Evolutionary conservation across 345 rosid genomes (phyloP), one percentile per base, ranked within the genome.

Genomic region (Melastoma malabathricum): DNA sequence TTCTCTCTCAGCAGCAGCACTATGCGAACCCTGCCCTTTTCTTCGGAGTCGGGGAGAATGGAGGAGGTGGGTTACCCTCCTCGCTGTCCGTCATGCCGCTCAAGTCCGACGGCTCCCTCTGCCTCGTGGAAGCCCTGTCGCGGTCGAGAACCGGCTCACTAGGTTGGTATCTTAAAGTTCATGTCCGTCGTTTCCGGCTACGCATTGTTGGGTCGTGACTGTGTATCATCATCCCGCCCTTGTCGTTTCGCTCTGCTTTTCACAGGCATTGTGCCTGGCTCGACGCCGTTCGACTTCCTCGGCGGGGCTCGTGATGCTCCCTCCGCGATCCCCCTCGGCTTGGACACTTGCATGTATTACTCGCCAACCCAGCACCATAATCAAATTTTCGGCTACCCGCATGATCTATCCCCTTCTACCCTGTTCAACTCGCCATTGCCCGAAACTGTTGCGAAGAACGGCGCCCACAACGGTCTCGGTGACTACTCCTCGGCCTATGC

Each of bases 101-200:
- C 48, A 84, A 81, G 64, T 81, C 89, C 27, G 94, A 84, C 41
- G 89, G 94, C 13, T 84, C 88, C 38, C 81, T 84, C 54, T 81
- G 94, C 52, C 76, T 78, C 48, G 69, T 81, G 83, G 88, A 81
- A 62, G 87, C 93, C 52, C 82, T 83, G 12, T 56, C 68, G 34
- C 64, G 79, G 66, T 78, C 68, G 44, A 66, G 81, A 67, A 74
- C 82, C 5, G 72, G 79, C 3, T 54, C 81, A 3, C 75, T 74
- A 71, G 83, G 86, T 79, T 55, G 12, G 60, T 43, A 12, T 15
- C 23, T 19, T 7, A 6, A 5, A 18, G 12, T 18, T 39, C 4
- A 10, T n/a, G 9, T 6, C 43, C 3, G 4, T 14, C 25, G 1
- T 17, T 34, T 43, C 6, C 14, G 13, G 17, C 15, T 51, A 34